Evolutionary conservation across 768 basidiomycete species (phyloP).

Genomic region (Kwoniella mangroviensis): DNA sequence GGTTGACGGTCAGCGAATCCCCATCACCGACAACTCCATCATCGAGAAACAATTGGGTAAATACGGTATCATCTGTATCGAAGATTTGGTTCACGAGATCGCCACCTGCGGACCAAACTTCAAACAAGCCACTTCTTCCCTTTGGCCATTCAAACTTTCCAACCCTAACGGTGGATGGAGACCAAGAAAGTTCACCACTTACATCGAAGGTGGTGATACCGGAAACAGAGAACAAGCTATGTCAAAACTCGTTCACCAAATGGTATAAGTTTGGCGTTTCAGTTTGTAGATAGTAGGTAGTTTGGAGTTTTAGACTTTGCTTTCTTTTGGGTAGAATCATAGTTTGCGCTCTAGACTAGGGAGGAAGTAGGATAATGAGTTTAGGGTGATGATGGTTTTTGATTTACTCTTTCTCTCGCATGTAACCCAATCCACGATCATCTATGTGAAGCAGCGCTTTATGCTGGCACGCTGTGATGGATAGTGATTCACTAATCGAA

Average conservation of each 20-base stretch:
- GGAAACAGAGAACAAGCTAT: constrained; percentile 97
- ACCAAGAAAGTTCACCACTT: constrained; percentile 87
- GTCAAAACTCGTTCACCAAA: constrained; percentile 86
- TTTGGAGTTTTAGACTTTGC: neutral
- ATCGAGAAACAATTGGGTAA: constrained; percentile 90
- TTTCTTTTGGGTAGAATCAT: constrained; percentile 9
- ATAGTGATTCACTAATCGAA: too few species aligned
- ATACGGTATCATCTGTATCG: constrained; percentile 92
- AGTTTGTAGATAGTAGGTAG: neutral
- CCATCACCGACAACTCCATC: constrained; percentile 88
- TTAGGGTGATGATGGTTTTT: constrained; percentile 17
- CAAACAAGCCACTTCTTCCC: constrained; percentile 88
- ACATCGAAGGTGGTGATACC: constrained; percentile 93
- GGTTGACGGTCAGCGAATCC: constrained; percentile 95
- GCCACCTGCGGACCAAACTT: constrained; percentile 95
- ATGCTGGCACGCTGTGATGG: neutral
- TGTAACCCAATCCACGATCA: constrained; percentile 36
- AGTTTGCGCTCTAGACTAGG: neutral
- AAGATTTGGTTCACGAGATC: constrained; percentile 98
- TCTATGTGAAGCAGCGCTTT: neutral
- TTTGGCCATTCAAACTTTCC: constrained; percentile 99
- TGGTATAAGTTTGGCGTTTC: constrained; percentile 49
- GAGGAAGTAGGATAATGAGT: neutral
- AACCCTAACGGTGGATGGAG: constrained; percentile 99
- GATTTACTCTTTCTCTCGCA: constrained; percentile 22